These are phyloP conservation scores for Lipomyces kockii DNA, from an alignment of 805 yeast genomes.

Conservation along the genomic window DNA sequence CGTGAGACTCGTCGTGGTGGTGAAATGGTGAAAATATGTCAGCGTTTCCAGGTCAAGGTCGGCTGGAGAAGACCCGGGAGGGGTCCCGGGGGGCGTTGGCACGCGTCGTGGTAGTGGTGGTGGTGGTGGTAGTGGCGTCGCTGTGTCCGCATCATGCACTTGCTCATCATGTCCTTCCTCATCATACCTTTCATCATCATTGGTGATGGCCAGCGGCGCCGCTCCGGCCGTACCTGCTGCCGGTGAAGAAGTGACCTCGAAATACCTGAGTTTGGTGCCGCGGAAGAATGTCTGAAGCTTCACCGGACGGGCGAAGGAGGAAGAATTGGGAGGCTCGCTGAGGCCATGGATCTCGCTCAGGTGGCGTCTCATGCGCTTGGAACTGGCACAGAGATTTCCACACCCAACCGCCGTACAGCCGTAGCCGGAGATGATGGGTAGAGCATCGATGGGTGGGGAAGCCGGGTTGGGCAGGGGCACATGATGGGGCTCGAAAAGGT, in stretches of 20 bases:
- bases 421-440: not conserved
- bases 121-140: not conserved
- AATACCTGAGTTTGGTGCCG: conserved; percentile 1
- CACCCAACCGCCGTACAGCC: conserved; percentile 1
- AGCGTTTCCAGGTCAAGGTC: not conserved
- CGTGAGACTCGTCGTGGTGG: not conserved
- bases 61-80: not conserved
- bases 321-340: not conserved
- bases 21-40: not conserved
- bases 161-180: not conserved
- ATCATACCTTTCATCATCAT: no score
- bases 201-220: conserved; percentile 3
- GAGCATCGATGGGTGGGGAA: not conserved
- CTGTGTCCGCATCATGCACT: not conserved
- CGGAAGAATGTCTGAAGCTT: not conserved
- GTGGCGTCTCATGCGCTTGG: not conserved
- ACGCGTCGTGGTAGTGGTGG: not conserved
- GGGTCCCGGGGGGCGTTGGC: not conserved
- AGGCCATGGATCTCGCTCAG: not conserved
- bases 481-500: not conserved
- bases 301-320: not conserved
- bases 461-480: not conserved
- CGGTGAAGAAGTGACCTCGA: not conserved
- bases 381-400: not conserved
- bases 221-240: not conserved